phyloP scores from a whole-genome alignment of 2,329 filamentous ascomycete genomes.

The Camptophora hylomeconis region DNA sequence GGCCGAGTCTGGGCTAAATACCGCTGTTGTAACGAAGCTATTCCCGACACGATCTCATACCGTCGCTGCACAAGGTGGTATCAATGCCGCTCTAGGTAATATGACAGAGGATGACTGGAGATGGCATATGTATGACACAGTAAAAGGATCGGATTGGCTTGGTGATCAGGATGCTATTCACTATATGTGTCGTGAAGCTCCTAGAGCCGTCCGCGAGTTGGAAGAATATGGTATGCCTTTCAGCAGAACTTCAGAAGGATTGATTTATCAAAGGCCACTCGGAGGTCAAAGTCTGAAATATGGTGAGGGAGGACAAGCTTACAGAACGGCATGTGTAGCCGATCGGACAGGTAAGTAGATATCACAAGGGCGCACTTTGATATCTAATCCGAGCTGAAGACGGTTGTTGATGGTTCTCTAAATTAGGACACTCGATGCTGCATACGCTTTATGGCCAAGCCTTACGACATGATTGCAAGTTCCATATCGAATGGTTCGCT shows the following conservation, averaged over 20 bases:
- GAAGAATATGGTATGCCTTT: constrained; percentile 45
- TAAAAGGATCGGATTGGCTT: constrained; percentile 95
- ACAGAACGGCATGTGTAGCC: constrained; percentile 35
- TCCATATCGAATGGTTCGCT: constrained; percentile 91
- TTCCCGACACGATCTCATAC: constrained; percentile 52
- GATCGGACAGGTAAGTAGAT: constrained; percentile 3
- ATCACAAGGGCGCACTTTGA: constrained; percentile 54
- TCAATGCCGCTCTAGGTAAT: constrained; percentile 45
- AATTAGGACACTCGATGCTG: constrained; percentile 79
- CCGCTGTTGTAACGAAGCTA: constrained; percentile 50
- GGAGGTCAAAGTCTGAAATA: constrained; percentile 80
- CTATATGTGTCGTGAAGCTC: constrained; percentile 95
- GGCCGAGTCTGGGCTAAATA: constrained; percentile 48
- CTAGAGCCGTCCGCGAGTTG: constrained; percentile 73
- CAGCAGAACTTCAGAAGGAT: constrained; percentile 24
- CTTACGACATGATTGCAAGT: constrained; percentile 81
- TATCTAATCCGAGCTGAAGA: no score
- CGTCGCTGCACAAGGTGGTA: constrained; percentile 53
- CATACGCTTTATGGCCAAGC: constrained; percentile 89
- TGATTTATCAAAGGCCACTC: constrained; percentile 44
- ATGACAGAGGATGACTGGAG: constrained; percentile 98
- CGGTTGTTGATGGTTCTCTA: no score
- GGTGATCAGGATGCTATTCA: constrained; percentile 96
- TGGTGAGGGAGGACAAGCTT: constrained; percentile 82
- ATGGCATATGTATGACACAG: constrained; percentile 99